phyloP scores from a whole-genome alignment of 805 yeast species.

The Candida sithepensis region DNA sequence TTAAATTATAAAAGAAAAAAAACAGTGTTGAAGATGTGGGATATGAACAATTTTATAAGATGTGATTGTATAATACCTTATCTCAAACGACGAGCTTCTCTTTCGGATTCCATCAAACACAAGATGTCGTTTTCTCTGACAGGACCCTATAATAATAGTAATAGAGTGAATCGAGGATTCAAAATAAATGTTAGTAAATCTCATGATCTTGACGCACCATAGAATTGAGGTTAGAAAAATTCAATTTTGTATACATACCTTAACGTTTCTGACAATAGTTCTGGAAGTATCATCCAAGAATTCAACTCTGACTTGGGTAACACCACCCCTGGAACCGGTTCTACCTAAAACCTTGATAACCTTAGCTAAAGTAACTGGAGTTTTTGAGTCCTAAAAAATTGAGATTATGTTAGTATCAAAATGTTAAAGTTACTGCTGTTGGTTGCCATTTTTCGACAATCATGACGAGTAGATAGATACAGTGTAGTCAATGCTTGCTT shows the following conservation, averaged over 20 bases:
- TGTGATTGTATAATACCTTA: conserved; percentile 32
- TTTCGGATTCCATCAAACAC: conserved; percentile 99
- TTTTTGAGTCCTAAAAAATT: conserved; percentile 49
- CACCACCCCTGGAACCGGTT: conserved; percentile 99
- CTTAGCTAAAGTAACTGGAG: conserved; percentile 99
- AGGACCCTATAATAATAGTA: conserved; percentile 52
- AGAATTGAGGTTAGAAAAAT: background rate
- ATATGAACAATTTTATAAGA: background rate
- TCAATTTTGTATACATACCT: conserved; percentile 26
- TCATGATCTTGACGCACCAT: background rate
- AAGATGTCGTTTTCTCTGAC: conserved; percentile 97
- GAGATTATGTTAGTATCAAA: conserved; percentile 9
- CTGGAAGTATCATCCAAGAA: conserved; percentile 93
- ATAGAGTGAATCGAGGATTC: background rate
- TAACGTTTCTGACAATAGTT: conserved; percentile 95
- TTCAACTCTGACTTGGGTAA: conserved; percentile 97
- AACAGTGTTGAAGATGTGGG: background rate
- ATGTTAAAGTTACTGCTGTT: background rate
- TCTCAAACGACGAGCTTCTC: conserved; percentile 98
- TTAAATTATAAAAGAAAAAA: conserved; percentile 11
- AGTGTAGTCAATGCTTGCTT: background rate
- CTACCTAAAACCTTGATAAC: conserved; percentile 99
- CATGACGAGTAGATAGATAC: background rate
- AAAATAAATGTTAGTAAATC: conserved; percentile 9
- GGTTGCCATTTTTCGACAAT: background rate